These are phyloP conservation scores for Melampsora larici-populina DNA, from an alignment of 1,284 basidiomycete species.

Conservation along the genomic window DNA sequence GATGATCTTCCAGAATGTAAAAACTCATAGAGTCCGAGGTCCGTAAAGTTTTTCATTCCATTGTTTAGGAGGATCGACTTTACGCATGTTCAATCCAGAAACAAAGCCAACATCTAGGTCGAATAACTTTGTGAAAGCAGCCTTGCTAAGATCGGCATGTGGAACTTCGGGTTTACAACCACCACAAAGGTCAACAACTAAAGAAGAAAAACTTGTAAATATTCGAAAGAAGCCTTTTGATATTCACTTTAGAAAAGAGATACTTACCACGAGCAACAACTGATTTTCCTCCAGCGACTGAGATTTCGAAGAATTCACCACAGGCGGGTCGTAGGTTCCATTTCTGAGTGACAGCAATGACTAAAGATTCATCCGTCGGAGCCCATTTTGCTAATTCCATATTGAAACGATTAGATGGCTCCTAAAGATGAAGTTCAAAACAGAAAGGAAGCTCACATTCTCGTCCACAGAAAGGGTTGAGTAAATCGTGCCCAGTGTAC, in stretches of 20 bases:
- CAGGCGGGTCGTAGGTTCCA: slow-evolving; percentile 43
- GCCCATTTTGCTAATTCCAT: slow-evolving; percentile 46
- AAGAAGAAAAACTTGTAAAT: not conserved
- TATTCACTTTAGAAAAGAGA: not conserved
- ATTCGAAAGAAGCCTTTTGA: not conserved
- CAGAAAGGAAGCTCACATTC: slow-evolving; percentile 12
- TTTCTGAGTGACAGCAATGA: slow-evolving; percentile 49
- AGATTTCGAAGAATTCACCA: slow-evolving; percentile 30
- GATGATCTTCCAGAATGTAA: not conserved
- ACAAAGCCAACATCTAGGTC: slow-evolving; percentile 46
- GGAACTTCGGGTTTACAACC: slow-evolving; percentile 47
- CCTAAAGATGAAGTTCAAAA: not conserved
- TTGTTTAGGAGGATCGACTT: slow-evolving; percentile 33
- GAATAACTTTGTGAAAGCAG: slow-evolving; percentile 47
- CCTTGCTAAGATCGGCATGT: slow-evolving; percentile 48
- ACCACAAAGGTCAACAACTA: slow-evolving; percentile 48
- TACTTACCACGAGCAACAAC: slow-evolving; percentile 45
- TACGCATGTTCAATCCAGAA: slow-evolving; percentile 33
- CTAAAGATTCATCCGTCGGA: slow-evolving; percentile 48
- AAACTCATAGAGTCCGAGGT: slow-evolving; percentile 27
- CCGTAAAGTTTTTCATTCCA: slow-evolving; percentile 34
- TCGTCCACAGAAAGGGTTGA: slow-evolving; percentile 48
- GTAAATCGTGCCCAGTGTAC: slow-evolving; percentile 47
- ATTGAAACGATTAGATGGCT: not conserved
- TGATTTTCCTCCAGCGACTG: slow-evolving; percentile 40